Conservation (phyloP, 1,284 basidiomycete species). For the Cerrena zonata region DNA sequence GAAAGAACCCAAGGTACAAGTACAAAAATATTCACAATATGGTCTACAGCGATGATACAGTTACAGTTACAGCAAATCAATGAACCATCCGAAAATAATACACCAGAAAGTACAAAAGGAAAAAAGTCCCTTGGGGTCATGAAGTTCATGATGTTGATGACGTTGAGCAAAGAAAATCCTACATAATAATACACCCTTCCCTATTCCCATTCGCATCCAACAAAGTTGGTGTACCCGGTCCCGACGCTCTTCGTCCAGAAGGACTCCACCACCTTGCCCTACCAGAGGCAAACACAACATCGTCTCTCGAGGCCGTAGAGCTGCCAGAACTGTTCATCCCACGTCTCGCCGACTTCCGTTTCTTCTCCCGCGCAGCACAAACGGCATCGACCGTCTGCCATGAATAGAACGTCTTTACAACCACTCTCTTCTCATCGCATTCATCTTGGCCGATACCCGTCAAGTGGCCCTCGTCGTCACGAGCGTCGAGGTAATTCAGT, state of each 20-base stretch:
- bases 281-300: conserved; percentile 17
- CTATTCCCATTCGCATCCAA: conserved; percentile 30
- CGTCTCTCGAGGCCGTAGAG: conserved; percentile 24
- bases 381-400: conserved; percentile 81
- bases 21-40: neutral
- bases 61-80: too few species aligned
- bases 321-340: conserved; percentile 33
- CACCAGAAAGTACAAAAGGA: neutral
- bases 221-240: conserved; percentile 27
- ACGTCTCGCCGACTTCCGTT: conserved; percentile 37
- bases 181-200: conserved; percentile 44
- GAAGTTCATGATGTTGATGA: too few species aligned
- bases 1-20: neutral
- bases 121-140: too few species aligned
- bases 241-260: conserved; percentile 32
- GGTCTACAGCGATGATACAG: neutral
- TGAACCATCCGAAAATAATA: neutral
- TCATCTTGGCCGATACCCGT: conserved; percentile 38
- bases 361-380: conserved; percentile 55
- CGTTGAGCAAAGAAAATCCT: conserved; percentile 12
- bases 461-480: conserved; percentile 50
- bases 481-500: conserved; percentile 60
- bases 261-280: conserved; percentile 43
- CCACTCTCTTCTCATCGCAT: conserved; percentile 64
- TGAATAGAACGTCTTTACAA: conserved; percentile 79